Conservation (phyloP, 164 flowering plant species). For the Platanus orientalis region DNA sequence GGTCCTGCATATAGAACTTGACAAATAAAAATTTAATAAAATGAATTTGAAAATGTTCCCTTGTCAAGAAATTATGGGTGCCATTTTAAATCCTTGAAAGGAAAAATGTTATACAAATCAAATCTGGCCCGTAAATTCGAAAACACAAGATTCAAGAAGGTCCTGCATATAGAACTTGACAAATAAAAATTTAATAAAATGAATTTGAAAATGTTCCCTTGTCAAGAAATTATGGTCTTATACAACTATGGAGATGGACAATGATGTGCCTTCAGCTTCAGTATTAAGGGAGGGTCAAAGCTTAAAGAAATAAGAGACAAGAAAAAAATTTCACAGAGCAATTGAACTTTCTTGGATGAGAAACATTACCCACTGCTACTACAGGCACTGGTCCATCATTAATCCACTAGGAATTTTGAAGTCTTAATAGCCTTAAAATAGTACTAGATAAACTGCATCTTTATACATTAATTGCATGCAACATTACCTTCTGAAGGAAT, state of each 20-base stretch:
- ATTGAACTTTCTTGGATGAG: too few species aligned
- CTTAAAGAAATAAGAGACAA: too few species aligned
- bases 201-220: too few species aligned
- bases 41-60: too few species aligned
- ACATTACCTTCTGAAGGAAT: conserved; percentile 73
- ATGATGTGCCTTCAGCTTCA: too few species aligned
- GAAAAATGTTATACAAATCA: too few species aligned
- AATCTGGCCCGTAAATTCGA: neutral
- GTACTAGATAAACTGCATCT: neutral
- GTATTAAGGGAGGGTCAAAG: too few species aligned
- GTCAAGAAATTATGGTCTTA: neutral
- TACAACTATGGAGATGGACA: too few species aligned
- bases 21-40: neutral
- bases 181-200: neutral
- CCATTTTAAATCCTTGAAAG: too few species aligned
- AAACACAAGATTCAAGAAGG: neutral
- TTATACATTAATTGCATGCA: neutral
- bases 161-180: neutral
- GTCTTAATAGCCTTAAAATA: neutral
- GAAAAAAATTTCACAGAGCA: too few species aligned
- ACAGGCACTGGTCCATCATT: neutral
- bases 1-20: neutral
- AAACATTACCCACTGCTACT: neutral
- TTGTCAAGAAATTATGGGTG: neutral
- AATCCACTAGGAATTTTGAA: neutral